A percentile compares a stretch with the other conserved stretches of the same genome.
Conservation (phyloP, 1,139 yeast species). For the Yamadazyma conglobata region DNA sequence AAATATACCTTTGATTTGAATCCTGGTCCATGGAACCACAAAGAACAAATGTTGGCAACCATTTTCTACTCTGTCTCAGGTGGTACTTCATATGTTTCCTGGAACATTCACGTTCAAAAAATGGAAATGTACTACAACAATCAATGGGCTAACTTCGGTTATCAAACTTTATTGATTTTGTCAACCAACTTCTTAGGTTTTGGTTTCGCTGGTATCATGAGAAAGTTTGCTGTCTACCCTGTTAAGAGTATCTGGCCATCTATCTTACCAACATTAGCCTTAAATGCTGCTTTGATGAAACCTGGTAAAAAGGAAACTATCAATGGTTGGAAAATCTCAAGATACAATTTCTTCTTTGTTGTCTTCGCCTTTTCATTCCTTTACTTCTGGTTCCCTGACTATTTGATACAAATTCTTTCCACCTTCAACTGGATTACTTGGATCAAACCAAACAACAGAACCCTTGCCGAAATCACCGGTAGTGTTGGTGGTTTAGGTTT, state of each 20-base stretch:
- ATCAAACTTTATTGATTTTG: slow-evolving; percentile 33
- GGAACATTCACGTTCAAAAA: slow-evolving; percentile 43
- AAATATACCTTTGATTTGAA: slow-evolving; percentile 27
- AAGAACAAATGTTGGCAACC: slow-evolving; percentile 59
- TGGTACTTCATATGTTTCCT: slow-evolving; percentile 39
- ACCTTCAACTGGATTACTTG: slow-evolving; percentile 46
- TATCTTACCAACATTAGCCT: slow-evolving; percentile 40
- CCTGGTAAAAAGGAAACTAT: slow-evolving; percentile 25
- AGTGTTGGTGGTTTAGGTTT: slow-evolving; percentile 36
- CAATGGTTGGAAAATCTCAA: slow-evolving; percentile 39
- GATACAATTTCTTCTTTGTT: slow-evolving; percentile 34
- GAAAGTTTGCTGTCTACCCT: slow-evolving; percentile 40
- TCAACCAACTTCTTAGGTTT: slow-evolving; percentile 44
- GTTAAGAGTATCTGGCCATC: slow-evolving; percentile 45
- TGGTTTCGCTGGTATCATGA: slow-evolving; percentile 44
- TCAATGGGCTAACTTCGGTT: slow-evolving; percentile 39
- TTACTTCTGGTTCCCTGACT: slow-evolving; percentile 42
- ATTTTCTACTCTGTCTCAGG: slow-evolving; percentile 43
- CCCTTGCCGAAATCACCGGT: slow-evolving; percentile 37
- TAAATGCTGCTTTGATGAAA: slow-evolving; percentile 39
- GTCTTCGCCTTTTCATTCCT: slow-evolving; percentile 28
- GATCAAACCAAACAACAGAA: slow-evolving; percentile 37
- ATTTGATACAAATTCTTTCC: slow-evolving; percentile 35
- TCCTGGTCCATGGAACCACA: slow-evolving; percentile 53
- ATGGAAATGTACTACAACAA: slow-evolving; percentile 37